Percentiles rank a stretch among this genome's conserved stretches.
Evolutionary conservation across 306 rosid genomes (phyloP).

Genomic region (Boehmeria nivea): DNA sequence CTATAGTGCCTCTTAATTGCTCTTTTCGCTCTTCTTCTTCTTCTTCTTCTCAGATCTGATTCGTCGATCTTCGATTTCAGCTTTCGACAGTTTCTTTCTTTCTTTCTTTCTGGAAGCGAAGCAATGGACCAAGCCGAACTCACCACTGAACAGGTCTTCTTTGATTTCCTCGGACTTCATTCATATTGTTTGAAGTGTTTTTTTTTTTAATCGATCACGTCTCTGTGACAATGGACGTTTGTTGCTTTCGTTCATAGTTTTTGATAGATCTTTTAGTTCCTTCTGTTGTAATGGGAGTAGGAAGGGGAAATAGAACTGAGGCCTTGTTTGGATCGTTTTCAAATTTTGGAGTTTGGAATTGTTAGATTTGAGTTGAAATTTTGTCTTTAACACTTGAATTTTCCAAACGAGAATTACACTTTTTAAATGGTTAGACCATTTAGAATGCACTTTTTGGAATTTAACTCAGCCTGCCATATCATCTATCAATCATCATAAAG

Average conservation of each 20-base stretch:
- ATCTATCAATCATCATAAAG: too few species aligned
- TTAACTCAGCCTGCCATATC: too few species aligned
- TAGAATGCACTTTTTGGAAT: too few species aligned
- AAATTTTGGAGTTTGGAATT: too few species aligned
- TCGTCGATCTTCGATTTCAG: background rate
- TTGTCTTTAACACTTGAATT: too few species aligned
- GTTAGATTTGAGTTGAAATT: too few species aligned
- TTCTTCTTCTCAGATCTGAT: background rate
- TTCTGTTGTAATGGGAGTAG: too few species aligned
- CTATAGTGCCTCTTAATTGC: background rate
- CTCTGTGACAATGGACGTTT: background rate
- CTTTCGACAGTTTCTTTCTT: background rate
- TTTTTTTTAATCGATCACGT: background rate
- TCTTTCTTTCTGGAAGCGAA: background rate
- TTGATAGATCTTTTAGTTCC: too few species aligned
- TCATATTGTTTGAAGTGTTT: background rate
- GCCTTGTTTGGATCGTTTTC: too few species aligned
- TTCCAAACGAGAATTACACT: background rate
- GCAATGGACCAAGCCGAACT: slow-evolving; percentile 76
- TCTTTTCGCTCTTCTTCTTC: background rate
- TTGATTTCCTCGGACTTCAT: background rate
- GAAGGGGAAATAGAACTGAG: too few species aligned
- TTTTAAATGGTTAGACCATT: too few species aligned
- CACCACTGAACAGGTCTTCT: slow-evolving; percentile 74
- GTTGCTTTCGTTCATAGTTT: too few species aligned